Evolutionary conservation across 2,329 filamentous ascomycete genomes (phyloP), one percentile per base, ranked within the genome.

Genomic region (Aspergillus sp.): DNA sequence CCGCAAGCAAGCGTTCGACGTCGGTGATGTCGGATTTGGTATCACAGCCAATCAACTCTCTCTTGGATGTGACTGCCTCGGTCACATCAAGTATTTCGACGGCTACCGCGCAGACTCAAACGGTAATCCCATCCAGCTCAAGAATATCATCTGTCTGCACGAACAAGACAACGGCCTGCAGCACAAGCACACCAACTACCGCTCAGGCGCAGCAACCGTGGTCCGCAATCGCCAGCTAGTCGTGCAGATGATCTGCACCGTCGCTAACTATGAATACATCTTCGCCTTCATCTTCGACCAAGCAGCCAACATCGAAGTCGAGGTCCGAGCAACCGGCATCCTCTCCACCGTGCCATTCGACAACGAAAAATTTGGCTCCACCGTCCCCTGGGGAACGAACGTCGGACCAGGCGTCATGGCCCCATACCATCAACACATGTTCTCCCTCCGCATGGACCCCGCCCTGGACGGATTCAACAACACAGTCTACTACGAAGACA

Each of bases 391-490:
- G 70, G 83, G 83, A 30, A 88, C 83, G 0, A 77, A 85, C 37
- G 82, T 88, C 2, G 81, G 83, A 42, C 83, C 83, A 0, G 82
- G 83, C 31, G 83, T 85, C 7, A 76, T 88, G 31, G 85, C 83
- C 0, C 72, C 74, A 0, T 81, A 85, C 64, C 86, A 90, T 58
- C 86, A 90, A 60, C 86, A 90, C 65, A 83, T 89, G 61, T 89
- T 90, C 68, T 82, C 77, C 5, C 72, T 84, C 10, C 78, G 81
- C 5, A 71, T 85, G 13, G 81, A 84, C 54, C 80, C 81, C 7
- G 78, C 77, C 48, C 61, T 82, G 29, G 79, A 79, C 43, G 81
- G 81, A 0, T 71, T 72, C 45, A 62, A 68, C 7, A 82, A 82
- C 57, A 68, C 74, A 1, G 62, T 83, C 5, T 66, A 77, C 7